Percentiles rank a stretch among this genome's conserved stretches.
Conservation (phyloP, 2,329 filamentous ascomycete species). For the Cucurbitaria berberidis region DNA sequence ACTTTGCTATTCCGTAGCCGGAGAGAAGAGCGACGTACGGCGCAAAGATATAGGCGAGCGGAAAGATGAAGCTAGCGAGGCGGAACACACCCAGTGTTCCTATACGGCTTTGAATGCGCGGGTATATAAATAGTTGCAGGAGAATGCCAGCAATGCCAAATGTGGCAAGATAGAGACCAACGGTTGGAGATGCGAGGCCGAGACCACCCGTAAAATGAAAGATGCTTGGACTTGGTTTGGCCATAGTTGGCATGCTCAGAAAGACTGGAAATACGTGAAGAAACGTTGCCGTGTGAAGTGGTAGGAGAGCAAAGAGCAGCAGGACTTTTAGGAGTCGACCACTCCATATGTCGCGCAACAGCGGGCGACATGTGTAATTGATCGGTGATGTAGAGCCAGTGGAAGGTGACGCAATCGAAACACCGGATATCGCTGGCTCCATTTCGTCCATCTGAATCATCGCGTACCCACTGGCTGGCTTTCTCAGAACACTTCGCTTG, state of each 20-base stretch:
- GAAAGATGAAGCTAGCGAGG: constrained; percentile 50
- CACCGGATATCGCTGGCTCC: constrained; percentile 4
- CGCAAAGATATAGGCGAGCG: constrained; percentile 49
- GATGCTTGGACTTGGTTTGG: constrained; percentile 28
- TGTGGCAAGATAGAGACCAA: constrained; percentile 53
- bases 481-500: constrained; percentile 26
- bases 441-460: constrained; percentile 20
- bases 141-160: constrained; percentile 53
- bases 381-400: constrained; percentile 33
- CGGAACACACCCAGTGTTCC: constrained; percentile 50
- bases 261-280: constrained; percentile 55
- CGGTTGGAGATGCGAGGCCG: constrained; percentile 51
- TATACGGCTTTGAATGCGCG: constrained; percentile 45
- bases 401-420: constrained; percentile 1
- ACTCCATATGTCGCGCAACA: constrained; percentile 52
- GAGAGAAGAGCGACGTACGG: constrained; percentile 51
- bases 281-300: constrained; percentile 55
- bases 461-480: constrained; percentile 16
- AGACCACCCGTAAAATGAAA: constrained; percentile 55
- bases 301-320: constrained; percentile 51
- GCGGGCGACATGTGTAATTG: constrained; percentile 46
- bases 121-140: constrained; percentile 54
- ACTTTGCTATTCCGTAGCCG: constrained; percentile 40
- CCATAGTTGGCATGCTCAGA: constrained; percentile 49
- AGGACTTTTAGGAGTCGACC: constrained; percentile 49